phyloP scores from a whole-genome alignment of 257 asterid species.

The Salvia miltiorrhiza region DNA sequence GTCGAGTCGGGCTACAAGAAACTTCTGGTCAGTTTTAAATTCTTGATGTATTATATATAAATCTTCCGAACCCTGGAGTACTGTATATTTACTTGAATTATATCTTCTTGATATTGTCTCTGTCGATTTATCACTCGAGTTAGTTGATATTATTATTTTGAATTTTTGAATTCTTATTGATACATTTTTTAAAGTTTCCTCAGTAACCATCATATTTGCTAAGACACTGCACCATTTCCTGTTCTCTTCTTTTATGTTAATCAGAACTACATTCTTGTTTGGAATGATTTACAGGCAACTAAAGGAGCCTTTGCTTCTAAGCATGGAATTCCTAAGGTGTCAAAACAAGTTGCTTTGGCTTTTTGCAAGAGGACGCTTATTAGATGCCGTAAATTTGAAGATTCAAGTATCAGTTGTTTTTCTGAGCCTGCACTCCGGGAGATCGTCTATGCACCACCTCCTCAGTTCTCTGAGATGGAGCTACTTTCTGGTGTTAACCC shows the following conservation, averaged over 20 bases:
- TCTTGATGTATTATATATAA: background rate
- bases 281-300: constrained; percentile 73
- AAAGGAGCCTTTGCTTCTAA: constrained; percentile 74
- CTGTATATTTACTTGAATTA: background rate
- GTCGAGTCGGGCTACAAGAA: constrained; percentile 80
- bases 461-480: constrained; percentile 54
- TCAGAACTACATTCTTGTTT: constrained; percentile 9
- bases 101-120: background rate
- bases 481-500: constrained; percentile 38
- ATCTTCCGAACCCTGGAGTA: background rate
- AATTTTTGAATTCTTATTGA: background rate
- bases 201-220: background rate
- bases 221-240: background rate
- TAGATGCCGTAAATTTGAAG: constrained; percentile 71
- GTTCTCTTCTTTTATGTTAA: background rate
- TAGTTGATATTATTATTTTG: background rate
- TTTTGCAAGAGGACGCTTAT: constrained; percentile 77
- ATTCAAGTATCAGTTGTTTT: constrained; percentile 75
- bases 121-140: background rate
- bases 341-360: constrained; percentile 70
- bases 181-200: background rate
- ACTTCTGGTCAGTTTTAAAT: constrained; percentile 66
- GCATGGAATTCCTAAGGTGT: constrained; percentile 75
- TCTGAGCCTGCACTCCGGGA: constrained; percentile 66
- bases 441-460: constrained; percentile 75